Percentiles rank a stretch among this genome's conserved stretches.
These are phyloP conservation scores for Kodamaea kakaduensis DNA, from an alignment of 805 yeast species.

Conservation along the genomic window DNA sequence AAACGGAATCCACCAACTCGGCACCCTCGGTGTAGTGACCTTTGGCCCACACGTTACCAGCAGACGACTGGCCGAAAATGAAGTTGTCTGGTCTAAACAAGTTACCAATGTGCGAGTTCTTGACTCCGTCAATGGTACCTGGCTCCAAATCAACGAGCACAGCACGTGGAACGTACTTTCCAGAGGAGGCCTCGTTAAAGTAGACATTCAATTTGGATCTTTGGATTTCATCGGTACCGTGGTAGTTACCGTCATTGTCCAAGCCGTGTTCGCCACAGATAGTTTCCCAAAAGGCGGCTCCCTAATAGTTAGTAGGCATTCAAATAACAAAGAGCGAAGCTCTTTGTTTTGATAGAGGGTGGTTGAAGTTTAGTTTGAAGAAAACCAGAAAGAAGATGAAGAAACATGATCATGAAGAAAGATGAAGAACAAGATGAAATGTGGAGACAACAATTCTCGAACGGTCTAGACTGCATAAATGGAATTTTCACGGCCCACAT, in stretches of 20 bases:
- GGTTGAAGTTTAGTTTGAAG: no score
- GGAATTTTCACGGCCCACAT: no score
- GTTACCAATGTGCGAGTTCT: slow-evolving; percentile 75
- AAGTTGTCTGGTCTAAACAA: slow-evolving; percentile 90
- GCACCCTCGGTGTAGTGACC: slow-evolving; percentile 98
- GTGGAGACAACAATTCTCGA: no score
- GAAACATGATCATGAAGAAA: no score
- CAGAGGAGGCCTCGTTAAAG: slow-evolving; percentile 81
- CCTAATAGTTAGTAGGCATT: slow-evolving; percentile 39
- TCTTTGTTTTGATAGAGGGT: no score
- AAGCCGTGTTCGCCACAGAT: slow-evolving; percentile 86
- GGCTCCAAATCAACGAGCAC: slow-evolving; percentile 92
- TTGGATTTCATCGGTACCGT: slow-evolving; percentile 42
- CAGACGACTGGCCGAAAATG: slow-evolving; percentile 86
- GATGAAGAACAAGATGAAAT: no score
- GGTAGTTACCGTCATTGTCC: slow-evolving; percentile 70
- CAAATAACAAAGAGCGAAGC: no score
- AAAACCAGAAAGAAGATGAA: no score
- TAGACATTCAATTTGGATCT: slow-evolving; percentile 68
- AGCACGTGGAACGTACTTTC: slow-evolving; percentile 91
- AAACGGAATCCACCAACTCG: slow-evolving; percentile 82
- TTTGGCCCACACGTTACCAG: slow-evolving; percentile 96
- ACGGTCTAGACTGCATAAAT: no score
- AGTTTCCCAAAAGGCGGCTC: slow-evolving; percentile 93
- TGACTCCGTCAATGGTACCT: slow-evolving; percentile 84